Evolutionary conservation across 2,329 filamentous ascomycete genomes (phyloP).

Genomic region (Scolecobasidium constrictum): DNA sequence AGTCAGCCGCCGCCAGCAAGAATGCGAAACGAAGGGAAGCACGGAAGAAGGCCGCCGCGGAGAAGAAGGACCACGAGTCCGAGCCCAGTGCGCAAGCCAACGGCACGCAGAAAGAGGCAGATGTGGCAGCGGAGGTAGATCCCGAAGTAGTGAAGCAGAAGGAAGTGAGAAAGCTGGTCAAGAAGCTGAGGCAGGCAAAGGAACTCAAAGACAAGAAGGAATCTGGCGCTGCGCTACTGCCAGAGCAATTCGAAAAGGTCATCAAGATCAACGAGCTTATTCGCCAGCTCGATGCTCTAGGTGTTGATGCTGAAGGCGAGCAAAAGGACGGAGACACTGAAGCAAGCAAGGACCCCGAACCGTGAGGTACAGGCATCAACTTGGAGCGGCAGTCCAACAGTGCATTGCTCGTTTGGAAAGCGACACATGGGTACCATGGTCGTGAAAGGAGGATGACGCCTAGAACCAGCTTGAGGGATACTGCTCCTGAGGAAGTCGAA

Average conservation of each 20-base stretch:
- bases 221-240: constrained; percentile 68
- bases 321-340: constrained; percentile 28
- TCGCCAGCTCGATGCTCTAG: constrained; percentile 72
- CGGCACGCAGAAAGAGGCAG: constrained; percentile 12
- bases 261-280: constrained; percentile 94
- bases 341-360: not conserved
- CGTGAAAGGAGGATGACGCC: too few relatives aligned
- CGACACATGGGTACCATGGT: too few relatives aligned
- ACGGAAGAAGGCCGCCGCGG: constrained; percentile 46
- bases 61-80: constrained; percentile 1
- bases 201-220: constrained; percentile 89
- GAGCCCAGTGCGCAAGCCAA: not conserved
- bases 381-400: too few relatives aligned
- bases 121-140: constrained; percentile 38
- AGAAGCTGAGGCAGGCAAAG: constrained; percentile 88
- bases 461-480: too few relatives aligned
- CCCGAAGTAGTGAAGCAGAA: constrained; percentile 76
- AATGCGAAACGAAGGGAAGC: constrained; percentile 72
- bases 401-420: too few relatives aligned
- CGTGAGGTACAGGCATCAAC: too few relatives aligned
- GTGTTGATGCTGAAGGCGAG: constrained; percentile 72
- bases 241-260: constrained; percentile 94
- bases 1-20: constrained; percentile 51
- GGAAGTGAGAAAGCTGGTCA: constrained; percentile 81
- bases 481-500: too few relatives aligned